Percentiles rank a stretch among this genome's conserved stretches.
Conservation (phyloP, 345 rosid species). For the Raphanus raphanistrum region DNA sequence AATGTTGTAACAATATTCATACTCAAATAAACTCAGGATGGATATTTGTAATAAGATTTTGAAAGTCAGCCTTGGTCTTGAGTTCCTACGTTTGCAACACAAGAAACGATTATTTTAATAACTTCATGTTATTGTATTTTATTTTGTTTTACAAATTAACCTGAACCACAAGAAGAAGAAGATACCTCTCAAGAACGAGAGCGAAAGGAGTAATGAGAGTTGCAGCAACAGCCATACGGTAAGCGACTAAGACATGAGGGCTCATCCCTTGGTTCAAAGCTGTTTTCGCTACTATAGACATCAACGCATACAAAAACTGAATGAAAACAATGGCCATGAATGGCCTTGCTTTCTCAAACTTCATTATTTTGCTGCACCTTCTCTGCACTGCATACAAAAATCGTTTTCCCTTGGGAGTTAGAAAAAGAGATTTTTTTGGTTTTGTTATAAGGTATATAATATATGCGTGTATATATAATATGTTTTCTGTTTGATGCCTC, state of each 20-base stretch:
- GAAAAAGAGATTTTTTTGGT: conserved; percentile 10
- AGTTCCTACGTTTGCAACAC: conserved; percentile 53
- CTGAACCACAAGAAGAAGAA: background rate
- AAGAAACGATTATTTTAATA: background rate
- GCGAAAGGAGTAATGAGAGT: conserved; percentile 72
- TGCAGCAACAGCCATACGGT: conserved; percentile 64
- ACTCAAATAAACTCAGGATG: conserved; percentile 72
- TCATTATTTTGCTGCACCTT: conserved; percentile 13
- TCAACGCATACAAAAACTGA: conserved; percentile 44
- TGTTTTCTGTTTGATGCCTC: conserved; percentile 27
- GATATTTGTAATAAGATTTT: conserved; percentile 59
- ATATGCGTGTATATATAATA: background rate
- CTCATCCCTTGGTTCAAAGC: conserved; percentile 50
- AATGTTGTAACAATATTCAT: conserved; percentile 19
- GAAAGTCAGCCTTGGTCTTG: conserved; percentile 73
- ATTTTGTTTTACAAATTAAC: background rate
- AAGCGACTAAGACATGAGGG: conserved; percentile 63
- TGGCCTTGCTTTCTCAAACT: conserved; percentile 39
- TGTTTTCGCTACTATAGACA: conserved; percentile 43
- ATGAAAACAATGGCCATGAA: conserved; percentile 42
- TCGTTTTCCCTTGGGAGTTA: background rate
- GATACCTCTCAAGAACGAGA: conserved; percentile 58
- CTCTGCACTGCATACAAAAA: conserved; percentile 14
- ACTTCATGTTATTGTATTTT: background rate
- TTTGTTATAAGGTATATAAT: background rate